phyloP scores from a whole-genome alignment of 148 eudicot species.

The Gaultheria prostrata region DNA sequence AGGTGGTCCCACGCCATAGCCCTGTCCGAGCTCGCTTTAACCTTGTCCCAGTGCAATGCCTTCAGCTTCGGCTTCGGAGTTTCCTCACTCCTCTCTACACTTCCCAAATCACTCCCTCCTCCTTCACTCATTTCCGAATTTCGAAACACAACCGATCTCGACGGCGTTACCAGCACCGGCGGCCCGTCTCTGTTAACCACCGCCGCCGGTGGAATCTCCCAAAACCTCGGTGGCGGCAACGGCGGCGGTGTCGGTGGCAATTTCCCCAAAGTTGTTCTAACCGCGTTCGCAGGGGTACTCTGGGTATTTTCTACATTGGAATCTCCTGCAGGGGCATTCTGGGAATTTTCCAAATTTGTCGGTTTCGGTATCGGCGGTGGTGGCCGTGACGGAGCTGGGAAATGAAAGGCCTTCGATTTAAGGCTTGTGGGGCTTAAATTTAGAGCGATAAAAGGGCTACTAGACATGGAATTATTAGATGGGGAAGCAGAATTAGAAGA shows the following conservation, averaged over 20 bases:
- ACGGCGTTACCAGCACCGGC: slow-evolving; percentile 48
- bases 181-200: slow-evolving; percentile 26
- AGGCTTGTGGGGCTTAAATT: slow-evolving; percentile 32
- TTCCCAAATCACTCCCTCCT: slow-evolving; percentile 1
- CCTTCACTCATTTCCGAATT: slow-evolving; percentile 1
- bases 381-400: slow-evolving; percentile 29
- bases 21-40: slow-evolving; percentile 71
- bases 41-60: slow-evolving; percentile 91
- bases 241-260: slow-evolving; percentile 57
- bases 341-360: background rate
- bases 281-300: slow-evolving; percentile 28
- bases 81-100: slow-evolving; percentile 42
- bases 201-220: slow-evolving; percentile 14
- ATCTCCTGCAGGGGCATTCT: slow-evolving; percentile 26
- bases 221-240: slow-evolving; percentile 34
- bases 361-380: slow-evolving; percentile 25
- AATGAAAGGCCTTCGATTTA: slow-evolving; percentile 17
- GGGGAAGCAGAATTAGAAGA: slow-evolving; percentile 32
- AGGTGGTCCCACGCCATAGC: slow-evolving; percentile 91
- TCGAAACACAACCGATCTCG: slow-evolving; percentile 35
- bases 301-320: slow-evolving; percentile 12
- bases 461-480: slow-evolving; percentile 19
- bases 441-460: slow-evolving; percentile 30
- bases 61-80: slow-evolving; percentile 64
- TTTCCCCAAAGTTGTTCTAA: background rate